Conservation (phyloP, 352 stramenopile genomes). For the Phytophthora quininea region DNA sequence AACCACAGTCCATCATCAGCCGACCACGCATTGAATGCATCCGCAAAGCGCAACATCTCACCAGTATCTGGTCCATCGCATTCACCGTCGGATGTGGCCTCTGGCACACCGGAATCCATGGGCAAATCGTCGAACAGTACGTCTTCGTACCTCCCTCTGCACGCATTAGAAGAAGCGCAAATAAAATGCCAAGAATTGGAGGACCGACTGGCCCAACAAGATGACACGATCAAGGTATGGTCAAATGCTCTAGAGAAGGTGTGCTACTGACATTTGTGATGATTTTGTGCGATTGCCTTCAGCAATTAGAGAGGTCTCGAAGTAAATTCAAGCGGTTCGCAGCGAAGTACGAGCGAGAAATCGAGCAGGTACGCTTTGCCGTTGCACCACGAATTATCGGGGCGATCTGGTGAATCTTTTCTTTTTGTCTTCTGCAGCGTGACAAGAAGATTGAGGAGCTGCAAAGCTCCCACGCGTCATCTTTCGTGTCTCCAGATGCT, state of each 20-base stretch:
- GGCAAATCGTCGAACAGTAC: slow-evolving; percentile 36
- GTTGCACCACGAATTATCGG: background rate
- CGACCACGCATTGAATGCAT: slow-evolving; percentile 12
- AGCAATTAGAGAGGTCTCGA: slow-evolving; percentile 84
- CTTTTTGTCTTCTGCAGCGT: slow-evolving; percentile 26
- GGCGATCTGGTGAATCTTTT: too few species aligned
- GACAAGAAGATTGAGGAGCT: slow-evolving; percentile 57
- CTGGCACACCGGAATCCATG: slow-evolving; percentile 35
- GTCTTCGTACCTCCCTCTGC: slow-evolving; percentile 67
- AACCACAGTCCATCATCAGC: slow-evolving; percentile 41
- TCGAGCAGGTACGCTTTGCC: slow-evolving; percentile 61
- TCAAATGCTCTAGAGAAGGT: background rate
- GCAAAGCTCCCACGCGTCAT: slow-evolving; percentile 51
- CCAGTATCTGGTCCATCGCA: slow-evolving; percentile 17
- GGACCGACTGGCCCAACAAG: slow-evolving; percentile 70
- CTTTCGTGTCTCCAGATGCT: slow-evolving; percentile 47
- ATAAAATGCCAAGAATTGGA: slow-evolving; percentile 81
- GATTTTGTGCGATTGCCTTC: slow-evolving; percentile 8
- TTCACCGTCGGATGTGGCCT: slow-evolving; percentile 30
- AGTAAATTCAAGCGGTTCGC: slow-evolving; percentile 89
- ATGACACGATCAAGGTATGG: slow-evolving; percentile 84
- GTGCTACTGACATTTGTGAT: background rate
- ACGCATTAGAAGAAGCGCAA: slow-evolving; percentile 71
- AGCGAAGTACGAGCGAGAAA: slow-evolving; percentile 84
- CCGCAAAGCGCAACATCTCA: slow-evolving; percentile 18